Evolutionary conservation across 106 monocot species (phyloP).

Genomic region (Phalaenopsis equestris): DNA sequence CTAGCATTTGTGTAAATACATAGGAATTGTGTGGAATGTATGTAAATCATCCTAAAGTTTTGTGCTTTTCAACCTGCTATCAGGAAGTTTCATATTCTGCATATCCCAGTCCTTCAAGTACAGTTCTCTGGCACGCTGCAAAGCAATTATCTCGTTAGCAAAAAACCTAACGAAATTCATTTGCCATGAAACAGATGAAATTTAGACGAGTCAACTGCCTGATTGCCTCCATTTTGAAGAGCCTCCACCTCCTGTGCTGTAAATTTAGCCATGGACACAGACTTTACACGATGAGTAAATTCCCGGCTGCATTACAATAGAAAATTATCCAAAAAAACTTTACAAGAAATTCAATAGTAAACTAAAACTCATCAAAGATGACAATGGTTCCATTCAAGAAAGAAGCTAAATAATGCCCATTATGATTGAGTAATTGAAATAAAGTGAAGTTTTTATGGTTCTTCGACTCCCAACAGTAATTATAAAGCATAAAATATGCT

Average conservation of each 20-base stretch:
- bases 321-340: background rate
- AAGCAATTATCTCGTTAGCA: background rate
- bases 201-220: conserved; percentile 23
- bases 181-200: background rate
- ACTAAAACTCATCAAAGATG: background rate
- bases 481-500: background rate
- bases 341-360: background rate
- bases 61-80: conserved; percentile 42
- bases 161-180: background rate
- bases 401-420: background rate
- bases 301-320: conserved; percentile 45
- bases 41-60: background rate
- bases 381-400: background rate
- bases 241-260: conserved; percentile 77
- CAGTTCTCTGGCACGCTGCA: conserved; percentile 57
- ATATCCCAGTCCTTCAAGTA: conserved; percentile 57
- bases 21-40: too few species aligned
- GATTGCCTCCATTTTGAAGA: conserved; percentile 71
- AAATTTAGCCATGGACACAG: conserved; percentile 88
- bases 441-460: background rate
- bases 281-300: conserved; percentile 94
- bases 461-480: background rate
- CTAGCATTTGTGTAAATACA: too few species aligned
- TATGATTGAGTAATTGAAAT: background rate
- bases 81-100: conserved; percentile 45